Conservation (phyloP, 176 grass and related monocot species). For the Triticum turgidum region DNA sequence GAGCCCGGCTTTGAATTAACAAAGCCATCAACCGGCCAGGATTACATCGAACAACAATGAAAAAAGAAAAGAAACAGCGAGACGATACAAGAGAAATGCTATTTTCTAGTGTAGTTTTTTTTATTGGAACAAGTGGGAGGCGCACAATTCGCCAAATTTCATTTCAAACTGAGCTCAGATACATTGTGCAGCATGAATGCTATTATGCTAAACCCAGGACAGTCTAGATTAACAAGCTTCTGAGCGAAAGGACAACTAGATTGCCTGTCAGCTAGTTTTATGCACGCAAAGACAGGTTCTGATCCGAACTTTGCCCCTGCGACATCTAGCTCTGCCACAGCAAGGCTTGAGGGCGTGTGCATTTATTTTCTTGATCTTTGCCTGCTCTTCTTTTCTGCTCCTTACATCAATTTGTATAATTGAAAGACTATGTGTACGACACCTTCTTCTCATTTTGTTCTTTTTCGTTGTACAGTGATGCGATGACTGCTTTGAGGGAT, state of each 20-base stretch:
- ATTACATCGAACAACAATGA: no score
- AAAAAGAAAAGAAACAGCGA: no score
- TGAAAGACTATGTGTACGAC: conserved; percentile 1
- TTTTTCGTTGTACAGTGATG: conserved; percentile 29
- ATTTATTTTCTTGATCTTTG: neutral
- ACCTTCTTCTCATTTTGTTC: conserved; percentile 2
- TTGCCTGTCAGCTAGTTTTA: no score
- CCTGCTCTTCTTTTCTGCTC: neutral
- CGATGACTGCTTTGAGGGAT: conserved; percentile 20
- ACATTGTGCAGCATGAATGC: neutral
- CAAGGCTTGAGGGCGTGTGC: neutral
- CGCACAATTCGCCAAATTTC: no score
- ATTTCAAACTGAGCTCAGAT: neutral
- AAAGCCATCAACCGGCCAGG: no score
- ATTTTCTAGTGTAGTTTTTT: neutral
- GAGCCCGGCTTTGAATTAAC: no score
- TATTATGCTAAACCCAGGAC: no score
- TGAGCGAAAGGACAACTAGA: no score
- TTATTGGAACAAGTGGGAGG: no score
- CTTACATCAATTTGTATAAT: neutral
- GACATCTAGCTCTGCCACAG: neutral
- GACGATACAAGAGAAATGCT: neutral
- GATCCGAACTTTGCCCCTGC: neutral
- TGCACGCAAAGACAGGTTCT: no score
- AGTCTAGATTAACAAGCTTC: no score